Conservation (phyloP, 352 stramenopile species). For the Globisporangium recalcitrans region DNA sequence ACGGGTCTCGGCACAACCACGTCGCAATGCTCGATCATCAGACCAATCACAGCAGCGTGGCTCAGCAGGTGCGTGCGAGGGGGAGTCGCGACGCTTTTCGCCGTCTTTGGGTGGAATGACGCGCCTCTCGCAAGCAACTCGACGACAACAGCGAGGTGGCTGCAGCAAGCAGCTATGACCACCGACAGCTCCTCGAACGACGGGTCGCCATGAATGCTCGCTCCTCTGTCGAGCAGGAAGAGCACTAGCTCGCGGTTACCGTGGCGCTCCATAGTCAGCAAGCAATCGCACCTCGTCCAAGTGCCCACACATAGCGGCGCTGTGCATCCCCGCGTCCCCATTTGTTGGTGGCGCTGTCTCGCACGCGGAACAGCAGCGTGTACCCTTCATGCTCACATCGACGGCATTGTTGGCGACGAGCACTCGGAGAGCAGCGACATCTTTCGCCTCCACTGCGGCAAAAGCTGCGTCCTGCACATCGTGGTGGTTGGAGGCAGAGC, state of each 20-base stretch:
- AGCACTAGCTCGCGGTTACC: neutral
- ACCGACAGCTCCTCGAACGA: neutral
- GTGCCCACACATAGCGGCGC: neutral
- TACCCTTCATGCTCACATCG: neutral
- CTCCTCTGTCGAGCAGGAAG: neutral
- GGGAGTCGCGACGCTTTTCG: neutral
- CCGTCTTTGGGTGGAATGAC: neutral
- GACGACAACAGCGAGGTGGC: neutral
- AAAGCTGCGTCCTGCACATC: neutral
- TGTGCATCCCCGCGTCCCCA: neutral
- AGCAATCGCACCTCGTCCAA: neutral
- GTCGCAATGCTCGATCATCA: conserved; percentile 1
- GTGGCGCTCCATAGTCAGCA: neutral
- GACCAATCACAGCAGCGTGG: neutral
- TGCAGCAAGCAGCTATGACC: neutral
- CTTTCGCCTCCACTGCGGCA: neutral
- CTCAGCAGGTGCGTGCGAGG: neutral
- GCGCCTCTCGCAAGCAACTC: neutral
- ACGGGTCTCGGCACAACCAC: neutral
- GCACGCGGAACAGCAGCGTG: neutral
- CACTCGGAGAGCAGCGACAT: neutral
- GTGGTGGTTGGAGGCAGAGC: too few species aligned
- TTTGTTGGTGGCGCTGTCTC: neutral
- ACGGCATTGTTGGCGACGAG: neutral
- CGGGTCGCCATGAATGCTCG: neutral